Base-by-base conservation (phyloP, 306 rosid species). In the Pyrus betulifolia region DNA sequence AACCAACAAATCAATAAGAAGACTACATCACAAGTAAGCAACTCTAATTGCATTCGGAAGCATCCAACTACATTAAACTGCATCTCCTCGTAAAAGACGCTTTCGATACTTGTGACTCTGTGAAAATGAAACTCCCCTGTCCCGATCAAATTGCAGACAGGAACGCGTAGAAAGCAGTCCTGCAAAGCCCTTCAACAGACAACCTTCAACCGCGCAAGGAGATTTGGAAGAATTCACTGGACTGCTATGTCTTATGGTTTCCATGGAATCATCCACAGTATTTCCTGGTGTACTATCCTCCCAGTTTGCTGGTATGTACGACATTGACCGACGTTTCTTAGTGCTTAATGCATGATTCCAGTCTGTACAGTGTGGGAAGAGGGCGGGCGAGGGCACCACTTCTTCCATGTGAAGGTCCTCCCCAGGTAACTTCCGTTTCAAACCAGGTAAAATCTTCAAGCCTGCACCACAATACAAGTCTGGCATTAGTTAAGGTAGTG, bases 191-290 rank as follows among this genome's bases (percentile, higher is more conserved):
- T 93, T 83, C 21, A 92, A 87, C 38, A 96, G 80, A 76, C 89
- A 89, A 58, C 97, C 93, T 88, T 92, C 99, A 83, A 93, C 93
- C 22, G 98, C 89, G 83, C 99, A 93, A 11, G 85, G 88, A 74
- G 98, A 84, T 76, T 85, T 86, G 4, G 97, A 83, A 77, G 95
- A 88, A 71, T 88, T 88, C 69, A 88, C 21, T 3, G 91, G 84
- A 72, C 81, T 76, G 62, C 70, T 88, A 38, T 89, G 88, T 76
- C 85, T 88, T 35, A 81, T 64, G 25, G 76, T 79, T 28, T 87
- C 95, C 86, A 78, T 86, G 78, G 74, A 80, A 13, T 85, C 91
- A 21, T 83, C 94, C 49, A 61, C 73, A 30, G 79, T 28, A 68
- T 73, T 82, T 72, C 82, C 89, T 27, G 82, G 45, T 19, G 54